Evolutionary conservation across 371 early-diverging fungal species (phyloP), one percentile per base, ranked within the genome.

Genomic region (Parasitella parasitica): DNA sequence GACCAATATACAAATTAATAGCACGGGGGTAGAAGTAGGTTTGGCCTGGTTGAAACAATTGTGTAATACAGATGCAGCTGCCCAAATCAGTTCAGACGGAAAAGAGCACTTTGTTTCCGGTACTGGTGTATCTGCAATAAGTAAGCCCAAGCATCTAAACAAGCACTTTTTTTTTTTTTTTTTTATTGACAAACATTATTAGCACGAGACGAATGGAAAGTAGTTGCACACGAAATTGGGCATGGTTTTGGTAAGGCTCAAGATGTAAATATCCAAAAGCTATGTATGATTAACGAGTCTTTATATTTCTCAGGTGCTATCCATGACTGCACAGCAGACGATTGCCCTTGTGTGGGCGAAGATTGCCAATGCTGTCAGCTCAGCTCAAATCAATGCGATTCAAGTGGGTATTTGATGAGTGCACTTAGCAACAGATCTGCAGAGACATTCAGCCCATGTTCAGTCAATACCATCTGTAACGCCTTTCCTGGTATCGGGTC

Each of bases 201-300:
- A 81, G 89, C 89, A 30, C 80, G 87, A 12, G 89, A 88, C 48
- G 94, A 95, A 69, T 98, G 96, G 96, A 92, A 94, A 73, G 94
- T 97, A 0, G 91, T 97, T 6, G 98, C 97, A 11, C 98, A 98
- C 67, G 94, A 94, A 75, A 88, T 97, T 68, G 97, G 96, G 5
- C 97, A 97, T 71, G 93, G 89, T 50, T 92, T 94, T 80, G 93
- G 46, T 46, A 46, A 8, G 24, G n/a, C n/a, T n/a, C n/a, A n/a
- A n/a, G n/a, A n/a, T n/a, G n/a, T n/a, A n/a, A n/a, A n/a, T n/a
- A n/a, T n/a, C 4, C 18, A 22, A 11, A 9, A 22, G 2, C 32
- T 46, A 7, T 2, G 7, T 13, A 30, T 13, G 22, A 34, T 8
- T 8, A 53, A 13, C n/a, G 15, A 53, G 18, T n/a, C 16, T 43